Evolutionary conservation across 2,329 filamentous ascomycete genomes (phyloP).

Genomic region (Paecilomyces niveus): DNA sequence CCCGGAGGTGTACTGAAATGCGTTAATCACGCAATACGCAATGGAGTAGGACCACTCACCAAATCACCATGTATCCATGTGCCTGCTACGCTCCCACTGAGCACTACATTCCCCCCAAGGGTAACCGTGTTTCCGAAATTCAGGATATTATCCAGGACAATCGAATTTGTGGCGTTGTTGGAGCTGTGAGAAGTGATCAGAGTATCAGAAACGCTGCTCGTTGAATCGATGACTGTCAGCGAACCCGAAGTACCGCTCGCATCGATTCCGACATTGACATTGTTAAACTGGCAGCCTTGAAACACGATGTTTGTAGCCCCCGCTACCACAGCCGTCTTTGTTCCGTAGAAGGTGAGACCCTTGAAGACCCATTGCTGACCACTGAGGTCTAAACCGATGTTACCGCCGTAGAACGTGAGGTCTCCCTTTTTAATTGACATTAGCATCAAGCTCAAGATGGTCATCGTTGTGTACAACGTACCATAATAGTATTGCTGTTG

Average conservation of each 20-base stretch:
- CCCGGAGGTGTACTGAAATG: slow-evolving; percentile 5
- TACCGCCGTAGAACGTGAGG: slow-evolving; percentile 17
- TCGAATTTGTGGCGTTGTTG: slow-evolving; percentile 21
- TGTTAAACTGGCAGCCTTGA: slow-evolving; percentile 20
- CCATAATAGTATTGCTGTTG: slow-evolving; percentile 8
- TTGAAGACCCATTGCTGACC: slow-evolving; percentile 37
- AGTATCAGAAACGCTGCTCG: slow-evolving; percentile 15
- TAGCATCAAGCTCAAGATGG: background rate
- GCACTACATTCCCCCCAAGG: slow-evolving; percentile 15
- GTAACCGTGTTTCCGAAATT: slow-evolving; percentile 21
- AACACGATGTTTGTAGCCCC: slow-evolving; percentile 22
- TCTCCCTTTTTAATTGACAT: background rate
- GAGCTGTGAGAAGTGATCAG: slow-evolving; percentile 21
- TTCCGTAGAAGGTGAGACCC: slow-evolving; percentile 52
- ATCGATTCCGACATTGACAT: slow-evolving; percentile 19
- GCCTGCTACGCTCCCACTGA: slow-evolving; percentile 15
- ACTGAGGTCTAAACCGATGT: slow-evolving; percentile 19
- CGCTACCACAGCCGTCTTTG: slow-evolving; percentile 44
- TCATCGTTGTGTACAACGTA: background rate
- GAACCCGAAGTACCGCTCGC: slow-evolving; percentile 21
- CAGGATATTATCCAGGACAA: slow-evolving; percentile 18
- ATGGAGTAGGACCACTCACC: slow-evolving; percentile 7
- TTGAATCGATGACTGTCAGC: slow-evolving; percentile 21
- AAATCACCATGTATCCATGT: slow-evolving; percentile 30
- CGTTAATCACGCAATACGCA: background rate